Evolutionary conservation across 176 grass and related monocot genomes (phyloP).

Genomic region (Ensete glaucum): DNA sequence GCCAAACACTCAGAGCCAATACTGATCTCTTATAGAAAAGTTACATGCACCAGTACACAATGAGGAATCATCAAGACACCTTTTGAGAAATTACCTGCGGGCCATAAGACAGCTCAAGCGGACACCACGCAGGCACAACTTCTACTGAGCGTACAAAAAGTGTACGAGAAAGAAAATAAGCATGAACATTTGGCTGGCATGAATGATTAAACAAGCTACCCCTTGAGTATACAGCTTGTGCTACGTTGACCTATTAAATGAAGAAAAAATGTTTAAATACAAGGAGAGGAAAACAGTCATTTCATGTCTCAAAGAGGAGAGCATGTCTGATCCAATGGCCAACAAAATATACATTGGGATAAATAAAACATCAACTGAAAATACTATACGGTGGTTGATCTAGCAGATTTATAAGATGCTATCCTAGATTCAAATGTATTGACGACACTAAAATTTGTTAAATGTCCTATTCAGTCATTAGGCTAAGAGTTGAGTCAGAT

Average conservation of each 20-base stretch:
- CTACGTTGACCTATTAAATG: conserved; percentile 54
- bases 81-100: conserved; percentile 50
- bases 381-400: not conserved
- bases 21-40: not conserved
- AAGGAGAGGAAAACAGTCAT: conserved; percentile 8
- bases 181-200: conserved; percentile 60
- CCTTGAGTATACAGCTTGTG: conserved; percentile 77
- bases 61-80: not conserved
- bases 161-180: conserved; percentile 77
- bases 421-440: not conserved
- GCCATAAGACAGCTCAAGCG: conserved; percentile 85
- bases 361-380: not conserved
- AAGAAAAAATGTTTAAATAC: conserved; percentile 10
- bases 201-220: conserved; percentile 93
- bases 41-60: not conserved
- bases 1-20: conserved; percentile 4
- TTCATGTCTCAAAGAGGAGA: conserved; percentile 9
- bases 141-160: conserved; percentile 63
- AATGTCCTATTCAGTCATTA: not conserved
- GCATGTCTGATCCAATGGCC: not conserved
- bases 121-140: conserved; percentile 57
- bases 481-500: not conserved
- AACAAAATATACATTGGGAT: not conserved
- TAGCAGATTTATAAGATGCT: not conserved
- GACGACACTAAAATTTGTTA: not conserved